Evolutionary conservation across 2,329 filamentous ascomycete species (phyloP).

Genomic region (Rugonectria rugulosa): DNA sequence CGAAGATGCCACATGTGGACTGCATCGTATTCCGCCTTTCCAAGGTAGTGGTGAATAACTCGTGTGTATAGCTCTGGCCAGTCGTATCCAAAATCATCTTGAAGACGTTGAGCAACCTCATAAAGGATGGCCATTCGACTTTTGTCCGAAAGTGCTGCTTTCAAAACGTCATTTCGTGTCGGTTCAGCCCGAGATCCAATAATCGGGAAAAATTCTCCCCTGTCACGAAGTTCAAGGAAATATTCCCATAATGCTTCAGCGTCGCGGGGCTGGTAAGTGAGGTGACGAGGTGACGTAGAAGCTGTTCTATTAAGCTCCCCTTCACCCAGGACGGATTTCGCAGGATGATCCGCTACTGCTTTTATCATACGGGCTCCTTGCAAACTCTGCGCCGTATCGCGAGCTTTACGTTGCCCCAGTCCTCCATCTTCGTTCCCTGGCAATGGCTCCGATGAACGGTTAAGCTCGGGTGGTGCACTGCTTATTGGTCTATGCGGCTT

Average conservation of each 20-base stretch:
- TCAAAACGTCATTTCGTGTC: conserved; percentile 42
- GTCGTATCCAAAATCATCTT: conserved; percentile 44
- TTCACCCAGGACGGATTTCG: conserved; percentile 5
- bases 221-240: conserved; percentile 33
- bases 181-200: conserved; percentile 30
- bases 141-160: conserved; percentile 38
- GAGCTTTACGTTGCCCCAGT: conserved; percentile 24
- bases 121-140: conserved; percentile 38
- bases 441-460: conserved; percentile 9
- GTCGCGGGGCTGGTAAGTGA: conserved; percentile 27
- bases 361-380: not conserved
- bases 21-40: conserved; percentile 45
- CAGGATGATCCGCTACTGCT: not conserved
- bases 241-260: conserved; percentile 40
- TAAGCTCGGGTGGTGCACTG: conserved; percentile 2
- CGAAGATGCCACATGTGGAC: conserved; percentile 58
- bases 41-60: conserved; percentile 54
- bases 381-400: not conserved
- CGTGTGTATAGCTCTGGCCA: conserved; percentile 62
- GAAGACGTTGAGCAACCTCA: conserved; percentile 44
- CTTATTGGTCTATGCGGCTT: conserved; percentile 12
- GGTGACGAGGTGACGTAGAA: conserved; percentile 31
- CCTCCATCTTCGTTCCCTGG: conserved; percentile 29
- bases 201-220: conserved; percentile 31
- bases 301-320: conserved; percentile 21